Evolutionary conservation across 495 filamentous ascomycete genomes (phyloP), one percentile per base, ranked within the genome.

Genomic region (Annulohypoxylon moriforme): DNA sequence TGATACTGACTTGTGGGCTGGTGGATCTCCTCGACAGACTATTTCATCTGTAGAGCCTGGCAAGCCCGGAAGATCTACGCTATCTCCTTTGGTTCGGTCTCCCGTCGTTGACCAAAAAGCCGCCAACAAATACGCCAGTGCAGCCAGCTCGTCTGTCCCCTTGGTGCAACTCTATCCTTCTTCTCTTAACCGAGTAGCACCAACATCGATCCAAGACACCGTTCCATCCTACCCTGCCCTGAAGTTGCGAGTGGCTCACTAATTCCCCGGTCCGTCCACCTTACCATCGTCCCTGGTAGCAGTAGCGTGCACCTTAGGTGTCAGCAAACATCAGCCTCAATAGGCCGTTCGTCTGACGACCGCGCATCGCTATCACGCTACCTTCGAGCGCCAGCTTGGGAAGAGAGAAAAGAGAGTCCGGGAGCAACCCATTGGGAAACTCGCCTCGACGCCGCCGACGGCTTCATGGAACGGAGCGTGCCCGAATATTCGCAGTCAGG

Each of bases 401-500:
- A 78, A 78, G 50, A 69, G 58, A 75, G 9, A 36, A 36, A n/a
- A n/a, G n/a, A 29, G 27, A 29, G 47, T 60, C 63, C 73, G 73
- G 69, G 74, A 79, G 76, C 80, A 65, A 74, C 68, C 22, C 65
- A 56, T 75, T 58, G 73, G 75, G 31, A 73, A 66, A 67, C 73
- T 70, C 76, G 76, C 77, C 79, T 78, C 22, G 71, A 76, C 58
- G 58, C 76, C 68, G 73, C 75, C 81, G 80, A 81, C 73, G 82
- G 81, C 81, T 86, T 84, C 90, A 96, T 97, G 92, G 92, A 94
- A 88, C 92, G 92, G 88, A 89, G 91, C 86, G 88, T 92, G 79
- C 84, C 92, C 86, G 94, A 96, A 83, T 97, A 94, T 86, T 89
- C 93, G 92, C 94, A 97, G 90, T 91, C 94, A 97, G 95, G 94